phyloP scores from a whole-genome alignment of 2,329 filamentous ascomycete genomes.

The Nothopassalora personata region DNA sequence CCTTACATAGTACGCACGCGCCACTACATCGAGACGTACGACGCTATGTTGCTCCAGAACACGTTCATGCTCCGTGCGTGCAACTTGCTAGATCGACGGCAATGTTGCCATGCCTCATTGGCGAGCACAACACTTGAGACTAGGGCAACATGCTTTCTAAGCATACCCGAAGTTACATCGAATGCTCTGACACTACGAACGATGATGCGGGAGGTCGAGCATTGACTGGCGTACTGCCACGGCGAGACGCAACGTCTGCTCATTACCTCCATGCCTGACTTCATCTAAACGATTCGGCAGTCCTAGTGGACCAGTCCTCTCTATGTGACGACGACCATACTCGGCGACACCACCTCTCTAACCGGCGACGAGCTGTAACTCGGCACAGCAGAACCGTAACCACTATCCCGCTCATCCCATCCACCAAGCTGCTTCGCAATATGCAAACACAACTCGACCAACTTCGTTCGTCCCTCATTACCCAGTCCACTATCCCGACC shows the following conservation, averaged over 20 bases:
- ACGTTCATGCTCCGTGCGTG: no score
- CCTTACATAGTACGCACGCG: no score
- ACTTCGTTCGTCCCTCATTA: slow-evolving; percentile 33
- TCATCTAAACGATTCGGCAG: background rate
- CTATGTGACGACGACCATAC: slow-evolving; percentile 7
- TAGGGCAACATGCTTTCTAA: no score
- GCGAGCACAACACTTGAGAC: no score
- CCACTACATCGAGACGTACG: no score
- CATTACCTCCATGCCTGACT: background rate
- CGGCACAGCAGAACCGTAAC: slow-evolving; percentile 21
- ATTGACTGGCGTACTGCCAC: background rate
- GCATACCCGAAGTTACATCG: no score
- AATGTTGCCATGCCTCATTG: no score
- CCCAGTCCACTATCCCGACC: slow-evolving; percentile 38
- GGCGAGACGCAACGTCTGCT: background rate
- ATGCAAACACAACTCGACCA: slow-evolving; percentile 39
- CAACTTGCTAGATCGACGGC: no score
- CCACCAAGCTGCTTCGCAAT: slow-evolving; percentile 41
- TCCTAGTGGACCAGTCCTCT: background rate
- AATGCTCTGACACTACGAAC: no score
- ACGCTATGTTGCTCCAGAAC: no score
- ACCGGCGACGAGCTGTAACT: slow-evolving; percentile 18
- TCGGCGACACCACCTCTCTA: slow-evolving; percentile 8
- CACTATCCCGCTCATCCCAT: slow-evolving; percentile 27
- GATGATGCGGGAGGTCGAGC: no score